phyloP scores from a whole-genome alignment of 495 filamentous ascomycete genomes.

The Penicillium longicatenatum region DNA sequence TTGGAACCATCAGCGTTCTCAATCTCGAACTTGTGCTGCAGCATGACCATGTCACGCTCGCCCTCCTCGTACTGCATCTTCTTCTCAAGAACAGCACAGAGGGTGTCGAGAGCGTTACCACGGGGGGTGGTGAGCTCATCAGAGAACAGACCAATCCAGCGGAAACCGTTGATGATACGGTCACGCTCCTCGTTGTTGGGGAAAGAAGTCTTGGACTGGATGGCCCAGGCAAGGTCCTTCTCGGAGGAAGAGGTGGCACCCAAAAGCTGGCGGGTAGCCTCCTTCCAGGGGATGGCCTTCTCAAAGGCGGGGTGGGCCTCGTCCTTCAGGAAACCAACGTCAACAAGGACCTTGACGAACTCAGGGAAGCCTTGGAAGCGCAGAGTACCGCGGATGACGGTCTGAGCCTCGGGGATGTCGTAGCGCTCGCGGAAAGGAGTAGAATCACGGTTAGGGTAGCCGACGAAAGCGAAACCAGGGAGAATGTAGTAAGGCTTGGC shows the following conservation, averaged over 20 bases:
- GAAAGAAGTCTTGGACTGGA: constrained; percentile 76
- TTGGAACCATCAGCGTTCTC: constrained; percentile 74
- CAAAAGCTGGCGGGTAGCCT: constrained; percentile 74
- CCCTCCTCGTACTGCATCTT: constrained; percentile 87
- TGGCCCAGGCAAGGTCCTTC: constrained; percentile 68
- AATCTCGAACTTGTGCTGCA: constrained; percentile 93
- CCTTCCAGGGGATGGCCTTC: constrained; percentile 71
- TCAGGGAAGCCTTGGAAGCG: constrained; percentile 86
- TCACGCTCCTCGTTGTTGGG: constrained; percentile 68
- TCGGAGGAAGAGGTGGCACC: constrained; percentile 61
- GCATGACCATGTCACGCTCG: constrained; percentile 85
- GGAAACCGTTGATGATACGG: constrained; percentile 73
- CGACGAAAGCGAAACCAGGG: constrained; percentile 85
- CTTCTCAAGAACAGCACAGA: constrained; percentile 86
- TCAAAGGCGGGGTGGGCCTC: constrained; percentile 62
- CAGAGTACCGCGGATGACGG: constrained; percentile 67
- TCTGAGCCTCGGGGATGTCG: constrained; percentile 77
- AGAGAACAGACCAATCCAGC: constrained; percentile 89
- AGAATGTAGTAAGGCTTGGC: constrained; percentile 93
- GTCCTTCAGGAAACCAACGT: constrained; percentile 79
- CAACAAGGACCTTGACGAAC: constrained; percentile 82
- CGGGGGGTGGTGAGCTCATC: constrained; percentile 69
- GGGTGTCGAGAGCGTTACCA: constrained; percentile 82
- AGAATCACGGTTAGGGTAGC: constrained; percentile 92
- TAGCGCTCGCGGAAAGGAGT: constrained; percentile 85